Evolutionary conservation across 352 stramenopile genomes (phyloP).

Genomic region (Pythium rhizo-oryzae): DNA sequence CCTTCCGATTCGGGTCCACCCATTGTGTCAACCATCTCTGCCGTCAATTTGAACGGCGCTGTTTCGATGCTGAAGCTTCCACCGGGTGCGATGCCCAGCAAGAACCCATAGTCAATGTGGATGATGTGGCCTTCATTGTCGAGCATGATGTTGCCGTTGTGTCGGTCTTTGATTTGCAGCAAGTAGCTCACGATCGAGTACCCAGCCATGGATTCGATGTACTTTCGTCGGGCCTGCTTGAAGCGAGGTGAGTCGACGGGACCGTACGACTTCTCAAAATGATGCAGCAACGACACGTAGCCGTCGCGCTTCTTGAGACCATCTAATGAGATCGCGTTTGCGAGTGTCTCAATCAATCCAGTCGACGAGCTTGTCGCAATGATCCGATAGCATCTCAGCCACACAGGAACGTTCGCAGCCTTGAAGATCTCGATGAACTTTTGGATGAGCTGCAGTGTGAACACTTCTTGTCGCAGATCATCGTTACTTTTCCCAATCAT

Average conservation of each 20-base stretch:
- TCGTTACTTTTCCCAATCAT: constrained; percentile 99
- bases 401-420: constrained; percentile 93
- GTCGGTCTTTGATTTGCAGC: constrained; percentile 99
- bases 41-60: constrained; percentile 99
- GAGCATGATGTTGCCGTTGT: constrained; percentile 99
- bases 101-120: constrained; percentile 99
- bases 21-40: constrained; percentile 99
- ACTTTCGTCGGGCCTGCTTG: constrained; percentile 94
- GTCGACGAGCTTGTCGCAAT: constrained; percentile 95
- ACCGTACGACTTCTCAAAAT: constrained; percentile 97
- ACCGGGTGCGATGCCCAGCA: constrained; percentile 98
- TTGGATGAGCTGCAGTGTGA: constrained; percentile 98
- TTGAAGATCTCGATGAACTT: constrained; percentile 98
- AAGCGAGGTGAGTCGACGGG: constrained; percentile 86
- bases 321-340: constrained; percentile 98
- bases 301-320: constrained; percentile 97
- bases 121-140: constrained; percentile 98
- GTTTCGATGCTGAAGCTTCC: constrained; percentile 99
- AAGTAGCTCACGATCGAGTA: constrained; percentile 99
- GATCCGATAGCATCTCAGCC: constrained; percentile 97
- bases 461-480: constrained; percentile 99
- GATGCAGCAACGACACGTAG: constrained; percentile 92
- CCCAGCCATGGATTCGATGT: constrained; percentile 96
- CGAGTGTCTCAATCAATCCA: constrained; percentile 98
- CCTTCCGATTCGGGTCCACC: constrained; percentile 88